phyloP scores from a whole-genome alignment of 345 rosid genomes.

The Eucalyptus microcorys region DNA sequence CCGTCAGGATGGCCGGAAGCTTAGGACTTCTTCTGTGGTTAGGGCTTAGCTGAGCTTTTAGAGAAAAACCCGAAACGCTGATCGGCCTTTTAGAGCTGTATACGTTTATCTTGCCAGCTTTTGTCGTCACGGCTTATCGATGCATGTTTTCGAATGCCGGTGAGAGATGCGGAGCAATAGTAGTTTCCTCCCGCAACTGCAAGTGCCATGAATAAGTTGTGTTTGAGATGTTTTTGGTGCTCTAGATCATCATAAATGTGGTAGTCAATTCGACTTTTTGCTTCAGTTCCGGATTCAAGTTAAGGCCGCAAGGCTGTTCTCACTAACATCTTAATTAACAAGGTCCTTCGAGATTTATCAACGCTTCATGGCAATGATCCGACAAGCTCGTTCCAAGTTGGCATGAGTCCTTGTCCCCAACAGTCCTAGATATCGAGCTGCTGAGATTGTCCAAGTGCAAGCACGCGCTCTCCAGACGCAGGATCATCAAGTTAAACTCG shows the following conservation, averaged over 20 bases:
- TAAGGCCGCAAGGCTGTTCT: neutral
- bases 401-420: conserved; percentile 19
- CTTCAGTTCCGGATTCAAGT: too few relatives aligned
- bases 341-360: conserved; percentile 31
- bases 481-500: conserved; percentile 28
- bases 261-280: neutral
- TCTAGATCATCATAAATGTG: neutral
- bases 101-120: neutral
- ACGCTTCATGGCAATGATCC: conserved; percentile 44
- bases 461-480: conserved; percentile 2
- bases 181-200: neutral
- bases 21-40: neutral
- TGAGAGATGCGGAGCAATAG: neutral
- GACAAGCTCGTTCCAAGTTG: conserved; percentile 20
- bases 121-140: neutral
- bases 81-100: neutral
- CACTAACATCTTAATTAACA: conserved; percentile 7
- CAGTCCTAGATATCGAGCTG: conserved; percentile 46
- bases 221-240: neutral
- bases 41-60: neutral
- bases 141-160: neutral
- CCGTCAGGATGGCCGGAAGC: neutral
- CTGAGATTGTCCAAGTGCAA: conserved; percentile 29
- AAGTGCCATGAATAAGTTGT: neutral
- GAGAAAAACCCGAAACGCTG: neutral